phyloP scores from a whole-genome alignment of 495 filamentous ascomycete genomes.

The Viridothelium virens region DNA sequence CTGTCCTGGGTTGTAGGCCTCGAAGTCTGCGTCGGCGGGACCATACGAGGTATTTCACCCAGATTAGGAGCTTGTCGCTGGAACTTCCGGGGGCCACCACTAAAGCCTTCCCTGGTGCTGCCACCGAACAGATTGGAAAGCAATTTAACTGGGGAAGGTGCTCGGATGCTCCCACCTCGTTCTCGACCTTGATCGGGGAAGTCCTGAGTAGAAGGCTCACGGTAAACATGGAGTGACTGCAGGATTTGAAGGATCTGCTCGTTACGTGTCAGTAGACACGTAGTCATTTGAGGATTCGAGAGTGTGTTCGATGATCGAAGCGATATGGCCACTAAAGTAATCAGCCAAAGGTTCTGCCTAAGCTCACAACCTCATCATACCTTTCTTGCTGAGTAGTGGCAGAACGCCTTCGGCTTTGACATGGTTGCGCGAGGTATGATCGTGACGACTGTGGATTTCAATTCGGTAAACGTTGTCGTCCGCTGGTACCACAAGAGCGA shows the following conservation, averaged over 20 bases:
- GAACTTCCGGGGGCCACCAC: conserved; percentile 18
- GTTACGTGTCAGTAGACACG: conserved; percentile 56
- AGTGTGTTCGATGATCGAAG: conserved; percentile 8
- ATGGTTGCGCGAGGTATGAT: conserved; percentile 56
- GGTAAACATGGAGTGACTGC: background rate
- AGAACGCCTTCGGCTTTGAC: conserved; percentile 60
- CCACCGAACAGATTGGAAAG: conserved; percentile 71
- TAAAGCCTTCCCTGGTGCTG: conserved; percentile 29
- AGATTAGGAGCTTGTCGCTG: conserved; percentile 19
- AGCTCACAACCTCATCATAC: conserved; percentile 39
- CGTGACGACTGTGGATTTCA: conserved; percentile 54
- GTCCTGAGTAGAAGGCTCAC: background rate
- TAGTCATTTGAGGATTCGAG: conserved; percentile 40
- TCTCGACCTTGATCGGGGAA: background rate
- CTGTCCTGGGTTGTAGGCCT: conserved; percentile 23
- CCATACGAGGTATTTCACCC: conserved; percentile 21
- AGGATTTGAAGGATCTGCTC: conserved; percentile 54
- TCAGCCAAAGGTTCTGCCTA: background rate
- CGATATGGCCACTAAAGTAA: background rate
- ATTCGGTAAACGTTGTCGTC: conserved; percentile 45
- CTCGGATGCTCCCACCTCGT: conserved; percentile 47
- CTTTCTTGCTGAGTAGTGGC: conserved; percentile 57
- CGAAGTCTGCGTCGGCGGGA: background rate
- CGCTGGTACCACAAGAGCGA: conserved; percentile 28
- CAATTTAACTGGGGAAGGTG: conserved; percentile 81